phyloP scores from a whole-genome alignment of 129 eudicot genomes.

The Saussurea involucrata region DNA sequence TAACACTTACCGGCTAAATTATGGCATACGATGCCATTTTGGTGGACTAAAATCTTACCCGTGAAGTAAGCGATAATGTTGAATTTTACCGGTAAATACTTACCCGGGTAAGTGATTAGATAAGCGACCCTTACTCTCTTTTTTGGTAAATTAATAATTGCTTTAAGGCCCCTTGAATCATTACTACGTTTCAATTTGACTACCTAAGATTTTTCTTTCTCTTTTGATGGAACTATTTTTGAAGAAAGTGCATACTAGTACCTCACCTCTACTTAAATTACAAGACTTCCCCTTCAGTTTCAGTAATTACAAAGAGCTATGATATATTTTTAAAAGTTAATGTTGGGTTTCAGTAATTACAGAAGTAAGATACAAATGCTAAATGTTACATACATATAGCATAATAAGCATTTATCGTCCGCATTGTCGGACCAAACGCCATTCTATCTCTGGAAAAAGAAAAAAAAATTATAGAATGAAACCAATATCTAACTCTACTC shows the following conservation, averaged over 20 bases:
- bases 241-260: background rate
- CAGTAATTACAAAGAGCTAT: background rate
- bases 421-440: background rate
- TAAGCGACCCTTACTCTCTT: background rate
- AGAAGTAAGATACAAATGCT: slow-evolving; percentile 2
- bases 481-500: slow-evolving; percentile 7
- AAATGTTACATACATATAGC: background rate
- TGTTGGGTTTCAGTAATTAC: background rate
- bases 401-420: background rate
- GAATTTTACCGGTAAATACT: too few relatives aligned
- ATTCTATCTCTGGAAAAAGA: background rate
- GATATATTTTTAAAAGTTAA: background rate
- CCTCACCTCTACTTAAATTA: background rate
- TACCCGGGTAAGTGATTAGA: too few relatives aligned
- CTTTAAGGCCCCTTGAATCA: background rate
- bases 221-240: background rate
- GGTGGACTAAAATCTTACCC: too few relatives aligned
- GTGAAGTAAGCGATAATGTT: too few relatives aligned
- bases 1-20: too few relatives aligned
- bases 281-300: background rate
- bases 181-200: background rate
- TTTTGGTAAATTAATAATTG: background rate
- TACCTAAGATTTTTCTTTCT: slow-evolving; percentile 7
- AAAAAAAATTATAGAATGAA: background rate
- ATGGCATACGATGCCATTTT: too few relatives aligned